phyloP scores from a whole-genome alignment of 1,139 yeast genomes.

The Candida smagusa region DNA sequence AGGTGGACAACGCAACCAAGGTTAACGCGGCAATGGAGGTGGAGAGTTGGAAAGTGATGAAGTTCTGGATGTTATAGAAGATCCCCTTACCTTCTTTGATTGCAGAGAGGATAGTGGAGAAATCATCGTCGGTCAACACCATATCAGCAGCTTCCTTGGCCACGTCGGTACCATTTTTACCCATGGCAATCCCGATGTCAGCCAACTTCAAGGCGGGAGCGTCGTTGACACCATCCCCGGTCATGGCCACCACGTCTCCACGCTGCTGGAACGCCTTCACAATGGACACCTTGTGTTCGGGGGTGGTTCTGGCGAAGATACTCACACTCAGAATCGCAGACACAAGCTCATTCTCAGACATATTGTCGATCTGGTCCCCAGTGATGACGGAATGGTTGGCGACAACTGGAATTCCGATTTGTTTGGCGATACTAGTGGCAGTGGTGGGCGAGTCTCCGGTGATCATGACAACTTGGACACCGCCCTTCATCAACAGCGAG shows the following conservation, averaged over 20 bases:
- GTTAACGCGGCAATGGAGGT: slow-evolving; percentile 95
- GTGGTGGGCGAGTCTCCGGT: slow-evolving; percentile 96
- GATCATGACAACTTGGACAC: slow-evolving; percentile 94
- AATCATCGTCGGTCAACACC: slow-evolving; percentile 95
- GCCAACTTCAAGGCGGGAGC: slow-evolving; percentile 98
- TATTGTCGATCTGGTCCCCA: slow-evolving; percentile 74
- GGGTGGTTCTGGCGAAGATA: slow-evolving; percentile 94
- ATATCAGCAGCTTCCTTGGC: slow-evolving; percentile 98
- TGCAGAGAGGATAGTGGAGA: slow-evolving; percentile 86
- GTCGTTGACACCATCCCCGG: slow-evolving; percentile 98
- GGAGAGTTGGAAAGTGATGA: slow-evolving; percentile 89
- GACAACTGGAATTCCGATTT: slow-evolving; percentile 84
- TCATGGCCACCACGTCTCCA: slow-evolving; percentile 98
- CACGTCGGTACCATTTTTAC: slow-evolving; percentile 93
- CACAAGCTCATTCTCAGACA: slow-evolving; percentile 68
- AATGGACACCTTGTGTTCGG: slow-evolving; percentile 90
- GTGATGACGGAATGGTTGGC: slow-evolving; percentile 69
- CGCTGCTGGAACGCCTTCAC: slow-evolving; percentile 87
- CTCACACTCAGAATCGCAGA: slow-evolving; percentile 77
- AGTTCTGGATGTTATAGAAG: slow-evolving; percentile 89
- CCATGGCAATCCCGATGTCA: slow-evolving; percentile 97
- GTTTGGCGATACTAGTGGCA: slow-evolving; percentile 85
- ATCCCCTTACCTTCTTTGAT: slow-evolving; percentile 97
- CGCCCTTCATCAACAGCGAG: slow-evolving; percentile 75
- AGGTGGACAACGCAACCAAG: slow-evolving; percentile 80